Evolutionary conservation across 2,329 filamentous ascomycete species (phyloP).

Genomic region (Lachnum nothofagi): DNA sequence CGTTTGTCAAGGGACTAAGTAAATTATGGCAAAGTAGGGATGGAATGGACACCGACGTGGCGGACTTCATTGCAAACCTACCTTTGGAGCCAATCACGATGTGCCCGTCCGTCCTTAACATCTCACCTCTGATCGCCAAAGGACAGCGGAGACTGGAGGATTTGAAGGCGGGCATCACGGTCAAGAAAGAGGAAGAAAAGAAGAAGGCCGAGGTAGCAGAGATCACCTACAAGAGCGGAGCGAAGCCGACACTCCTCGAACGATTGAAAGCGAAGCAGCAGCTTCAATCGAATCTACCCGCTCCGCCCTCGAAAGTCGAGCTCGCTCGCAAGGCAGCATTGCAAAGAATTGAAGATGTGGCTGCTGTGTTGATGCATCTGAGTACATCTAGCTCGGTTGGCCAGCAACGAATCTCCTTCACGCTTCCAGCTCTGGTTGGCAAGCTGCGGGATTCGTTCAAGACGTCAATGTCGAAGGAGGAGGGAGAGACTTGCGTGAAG

Average conservation of each 20-base stretch:
- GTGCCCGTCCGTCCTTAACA: constrained; percentile 47
- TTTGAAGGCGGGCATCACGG: constrained; percentile 57
- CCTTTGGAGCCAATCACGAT: constrained; percentile 50
- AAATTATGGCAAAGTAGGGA: constrained; percentile 37
- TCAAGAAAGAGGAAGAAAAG: constrained; percentile 45
- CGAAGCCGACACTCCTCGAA: constrained; percentile 65
- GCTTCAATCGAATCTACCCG: constrained; percentile 40
- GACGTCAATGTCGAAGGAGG: constrained; percentile 41
- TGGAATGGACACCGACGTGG: constrained; percentile 1
- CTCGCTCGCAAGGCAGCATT: constrained; percentile 60
- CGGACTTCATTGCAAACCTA: constrained; percentile 49
- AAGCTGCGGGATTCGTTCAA: constrained; percentile 63
- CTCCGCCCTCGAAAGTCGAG: constrained; percentile 48
- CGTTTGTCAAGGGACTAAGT: constrained; percentile 50
- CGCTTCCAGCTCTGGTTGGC: constrained; percentile 56
- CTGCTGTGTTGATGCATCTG: constrained; percentile 62
- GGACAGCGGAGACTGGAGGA: constrained; percentile 66
- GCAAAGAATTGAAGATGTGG: constrained; percentile 63
- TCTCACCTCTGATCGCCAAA: constrained; percentile 55
- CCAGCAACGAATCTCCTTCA: constrained; percentile 58
- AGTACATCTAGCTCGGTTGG: constrained; percentile 47
- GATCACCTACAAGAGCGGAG: constrained; percentile 23
- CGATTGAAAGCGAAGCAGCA: constrained; percentile 68
- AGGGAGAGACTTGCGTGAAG: constrained; percentile 43
- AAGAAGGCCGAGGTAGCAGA: constrained; percentile 25